phyloP scores from a whole-genome alignment of 768 basidiomycete genomes.

The Pisolithus tinctorius region DNA sequence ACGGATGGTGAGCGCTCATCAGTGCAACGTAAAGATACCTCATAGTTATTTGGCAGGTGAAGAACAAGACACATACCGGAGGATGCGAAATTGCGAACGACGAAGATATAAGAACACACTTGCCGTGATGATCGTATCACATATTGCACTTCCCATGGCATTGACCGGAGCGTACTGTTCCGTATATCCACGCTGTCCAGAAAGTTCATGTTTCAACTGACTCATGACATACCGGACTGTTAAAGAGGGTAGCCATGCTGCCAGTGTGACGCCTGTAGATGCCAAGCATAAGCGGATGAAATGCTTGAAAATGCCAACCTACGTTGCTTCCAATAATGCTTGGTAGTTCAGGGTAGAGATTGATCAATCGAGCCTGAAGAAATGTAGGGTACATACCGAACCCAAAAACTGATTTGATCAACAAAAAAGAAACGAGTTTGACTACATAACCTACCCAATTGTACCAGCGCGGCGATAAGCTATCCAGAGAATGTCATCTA shows the following conservation, averaged over 20 bases:
- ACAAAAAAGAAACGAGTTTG: not conserved
- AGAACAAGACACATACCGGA: not conserved
- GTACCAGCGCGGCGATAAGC: conserved; percentile 6
- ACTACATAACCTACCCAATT: conserved; percentile 7
- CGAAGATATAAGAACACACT: conserved; percentile 14
- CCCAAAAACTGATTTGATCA: not conserved
- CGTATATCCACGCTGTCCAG: not conserved
- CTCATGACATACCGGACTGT: not conserved
- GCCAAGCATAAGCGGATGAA: not conserved
- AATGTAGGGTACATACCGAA: not conserved
- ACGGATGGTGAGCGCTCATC: not conserved
- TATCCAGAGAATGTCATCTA: not conserved
- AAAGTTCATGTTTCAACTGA: not conserved
- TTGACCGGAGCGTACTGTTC: conserved; percentile 8
- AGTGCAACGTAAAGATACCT: not conserved
- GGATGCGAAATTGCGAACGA: conserved; percentile 2
- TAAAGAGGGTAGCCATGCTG: not conserved
- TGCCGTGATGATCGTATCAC: conserved; percentile 14
- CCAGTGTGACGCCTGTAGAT: not conserved
- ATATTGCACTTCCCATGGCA: conserved; percentile 11
- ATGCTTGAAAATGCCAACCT: not conserved
- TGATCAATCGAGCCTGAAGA: not conserved
- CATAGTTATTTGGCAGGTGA: not conserved
- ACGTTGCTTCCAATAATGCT: not conserved
- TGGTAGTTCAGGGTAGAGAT: not conserved